A percentile compares a stretch with the other conserved stretches of the same genome.
Evolutionary conservation across 148 eudicot species (phyloP).

Genomic region (Polygonum maritimum): DNA sequence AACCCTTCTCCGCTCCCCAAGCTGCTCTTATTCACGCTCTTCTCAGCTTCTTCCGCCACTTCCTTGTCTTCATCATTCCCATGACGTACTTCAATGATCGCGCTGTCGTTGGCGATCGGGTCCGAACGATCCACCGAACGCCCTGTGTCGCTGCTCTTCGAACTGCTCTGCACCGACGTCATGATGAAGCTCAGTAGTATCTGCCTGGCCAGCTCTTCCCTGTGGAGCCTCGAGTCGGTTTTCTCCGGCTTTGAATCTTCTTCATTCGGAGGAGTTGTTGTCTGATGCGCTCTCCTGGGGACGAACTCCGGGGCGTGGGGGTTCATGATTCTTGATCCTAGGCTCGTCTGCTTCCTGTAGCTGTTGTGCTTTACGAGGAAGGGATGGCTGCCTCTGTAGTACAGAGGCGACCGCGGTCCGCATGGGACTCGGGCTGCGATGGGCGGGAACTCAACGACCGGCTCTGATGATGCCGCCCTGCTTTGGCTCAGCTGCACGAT

Average conservation of each 20-base stretch:
- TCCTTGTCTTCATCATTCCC: constrained; percentile 55
- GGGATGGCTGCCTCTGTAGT: constrained; percentile 42
- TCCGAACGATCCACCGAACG: constrained; percentile 39
- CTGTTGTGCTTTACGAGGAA: constrained; percentile 44
- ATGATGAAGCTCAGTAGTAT: constrained; percentile 89
- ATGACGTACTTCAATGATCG: constrained; percentile 54
- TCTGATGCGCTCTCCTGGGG: constrained; percentile 46
- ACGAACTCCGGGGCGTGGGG: constrained; percentile 96
- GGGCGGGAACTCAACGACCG: constrained; percentile 76
- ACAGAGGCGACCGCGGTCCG: constrained; percentile 85
- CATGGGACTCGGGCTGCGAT: constrained; percentile 79
- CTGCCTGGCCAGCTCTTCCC: constrained; percentile 89
- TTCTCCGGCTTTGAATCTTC: constrained; percentile 36
- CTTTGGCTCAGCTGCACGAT: constrained; percentile 54
- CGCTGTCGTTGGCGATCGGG: constrained; percentile 80
- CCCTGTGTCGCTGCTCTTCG: constrained; percentile 25
- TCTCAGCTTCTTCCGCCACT: constrained; percentile 13
- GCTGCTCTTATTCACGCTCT: constrained; percentile 26
- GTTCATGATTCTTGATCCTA: constrained; percentile 52
- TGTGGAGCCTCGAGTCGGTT: constrained; percentile 61
- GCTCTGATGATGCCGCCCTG: constrained; percentile 54
- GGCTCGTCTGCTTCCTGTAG: constrained; percentile 26
- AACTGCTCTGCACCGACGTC: constrained; percentile 58
- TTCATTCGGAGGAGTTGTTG: constrained; percentile 17
- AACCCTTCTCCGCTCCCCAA: constrained; percentile 77